Base-by-base conservation (phyloP, 768 basidiomycete species). In the Phlegmacium glaucopus region DNA sequence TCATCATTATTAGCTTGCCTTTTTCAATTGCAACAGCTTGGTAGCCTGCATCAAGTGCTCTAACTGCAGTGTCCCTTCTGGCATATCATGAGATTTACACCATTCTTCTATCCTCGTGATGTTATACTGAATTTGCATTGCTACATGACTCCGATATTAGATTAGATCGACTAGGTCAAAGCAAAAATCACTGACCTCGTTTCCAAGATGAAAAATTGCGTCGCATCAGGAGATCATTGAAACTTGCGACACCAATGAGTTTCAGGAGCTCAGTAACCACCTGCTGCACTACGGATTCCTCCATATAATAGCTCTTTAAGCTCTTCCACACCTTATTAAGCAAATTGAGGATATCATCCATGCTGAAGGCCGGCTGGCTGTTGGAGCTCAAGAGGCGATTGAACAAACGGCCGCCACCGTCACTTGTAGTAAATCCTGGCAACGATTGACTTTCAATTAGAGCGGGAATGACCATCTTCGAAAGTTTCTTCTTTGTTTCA, bases 41-140 rank as follows among this genome's bases (percentile, higher is more conserved):
- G 96, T 97, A 46, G 96, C 96, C 74, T 99, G 96, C 93, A 98
- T 96, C 70, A 99, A 78, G 70, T 98, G 94, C 69, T 99, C 96
- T 46, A 99, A 76, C 65, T 98, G 96, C 25, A 99, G 76, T 13
- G 92, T 91, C 8, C 96, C 96, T 65, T 99, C 96, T 1, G 95
- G 96, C 93, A 99, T 97, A 62, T 96, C 93, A 61, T 98, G 96
- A 18, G 96, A 94, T 71, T 99, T 98, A 76, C 96, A 99, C 96
- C 96, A 98, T 69, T 97, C 94, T 60, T 94, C 92, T 60, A 94
- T 89, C 22, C 90, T 83, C 26, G 94, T 98, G 63, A 98, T 96
- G 63, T 98, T 98, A 67, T 99, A 99, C 65, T 99, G 96, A 48
- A 99, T 98, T 79, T 99, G 96, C 96, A 99, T 98, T 4, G 96